A percentile compares a stretch with the other conserved stretches of the same genome.
These are phyloP conservation scores for Eutrema heterophyllum DNA, from an alignment of 345 rosid genomes.

Conservation along the genomic window DNA sequence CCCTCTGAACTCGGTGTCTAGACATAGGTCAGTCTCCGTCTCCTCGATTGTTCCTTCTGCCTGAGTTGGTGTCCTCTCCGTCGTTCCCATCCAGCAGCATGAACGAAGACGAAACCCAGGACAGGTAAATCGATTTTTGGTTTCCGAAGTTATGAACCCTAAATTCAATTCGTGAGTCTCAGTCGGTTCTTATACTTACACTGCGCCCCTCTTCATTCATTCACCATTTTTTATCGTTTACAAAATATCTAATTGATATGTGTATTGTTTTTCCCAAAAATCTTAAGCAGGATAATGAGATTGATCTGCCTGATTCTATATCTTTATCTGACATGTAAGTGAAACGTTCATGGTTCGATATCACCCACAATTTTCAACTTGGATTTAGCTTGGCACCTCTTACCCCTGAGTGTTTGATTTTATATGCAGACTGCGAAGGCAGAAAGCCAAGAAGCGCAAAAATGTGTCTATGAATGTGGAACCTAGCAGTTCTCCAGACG, in stretches of 20 bases:
- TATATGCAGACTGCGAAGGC: conserved; percentile 29
- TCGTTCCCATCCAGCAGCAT: no score
- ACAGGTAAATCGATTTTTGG: no score
- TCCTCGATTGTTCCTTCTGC: no score
- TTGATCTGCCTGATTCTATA: conserved; percentile 26
- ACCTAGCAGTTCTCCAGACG: conserved; percentile 13
- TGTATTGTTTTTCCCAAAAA: not conserved
- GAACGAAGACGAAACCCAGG: no score
- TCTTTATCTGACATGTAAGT: conserved; percentile 46
- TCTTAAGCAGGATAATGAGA: conserved; percentile 32
- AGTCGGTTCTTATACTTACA: no score
- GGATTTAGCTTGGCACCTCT: not conserved
- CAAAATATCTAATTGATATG: not conserved
- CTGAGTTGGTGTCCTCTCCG: no score
- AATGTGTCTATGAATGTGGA: conserved; percentile 5
- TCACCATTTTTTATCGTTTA: not conserved
- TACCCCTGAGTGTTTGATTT: not conserved
- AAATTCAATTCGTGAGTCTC: no score
- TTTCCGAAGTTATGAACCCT: no score
- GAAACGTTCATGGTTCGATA: not conserved
- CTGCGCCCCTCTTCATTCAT: not conserved
- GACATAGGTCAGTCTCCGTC: no score
- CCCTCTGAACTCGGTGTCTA: no score
- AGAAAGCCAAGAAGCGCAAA: conserved; percentile 21
- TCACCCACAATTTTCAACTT: not conserved